phyloP scores from a whole-genome alignment of 768 basidiomycete species.

The Rhodotorula diobovata region DNA sequence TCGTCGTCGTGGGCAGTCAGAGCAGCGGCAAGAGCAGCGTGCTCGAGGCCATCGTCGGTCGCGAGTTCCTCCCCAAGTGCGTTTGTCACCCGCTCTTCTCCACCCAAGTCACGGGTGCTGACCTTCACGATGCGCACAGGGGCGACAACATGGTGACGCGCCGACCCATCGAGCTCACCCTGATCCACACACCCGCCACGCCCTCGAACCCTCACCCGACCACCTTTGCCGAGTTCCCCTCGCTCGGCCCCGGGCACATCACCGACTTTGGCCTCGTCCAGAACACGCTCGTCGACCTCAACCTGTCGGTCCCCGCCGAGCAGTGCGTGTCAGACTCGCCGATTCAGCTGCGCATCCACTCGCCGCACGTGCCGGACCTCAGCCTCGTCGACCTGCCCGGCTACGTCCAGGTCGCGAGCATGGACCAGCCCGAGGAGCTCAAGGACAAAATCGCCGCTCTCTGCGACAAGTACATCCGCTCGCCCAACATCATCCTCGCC shows the following conservation, averaged over 20 bases:
- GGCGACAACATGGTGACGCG: constrained; percentile 99
- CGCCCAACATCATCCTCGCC: constrained; percentile 99
- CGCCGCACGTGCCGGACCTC: constrained; percentile 90
- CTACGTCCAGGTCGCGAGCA: constrained; percentile 86
- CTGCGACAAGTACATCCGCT: constrained; percentile 96
- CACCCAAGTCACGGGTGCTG: background rate
- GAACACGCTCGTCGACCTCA: constrained; percentile 86
- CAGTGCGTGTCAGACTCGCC: constrained; percentile 91
- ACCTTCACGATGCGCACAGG: constrained; percentile 50
- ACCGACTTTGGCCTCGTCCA: constrained; percentile 89
- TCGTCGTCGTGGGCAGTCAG: constrained; percentile 97
- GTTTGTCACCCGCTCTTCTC: constrained; percentile 45
- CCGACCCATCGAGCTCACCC: constrained; percentile 93
- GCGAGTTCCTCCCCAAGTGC: constrained; percentile 96
- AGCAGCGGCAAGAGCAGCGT: constrained; percentile 98
- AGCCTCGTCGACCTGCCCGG: constrained; percentile 96
- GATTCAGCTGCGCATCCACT: constrained; percentile 94
- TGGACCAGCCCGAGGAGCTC: constrained; percentile 91
- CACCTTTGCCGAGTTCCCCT: constrained; percentile 93
- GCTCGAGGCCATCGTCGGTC: constrained; percentile 92
- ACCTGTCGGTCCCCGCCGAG: constrained; percentile 81
- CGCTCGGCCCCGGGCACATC: constrained; percentile 75
- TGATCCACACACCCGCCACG: constrained; percentile 76
- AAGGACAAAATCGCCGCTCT: constrained; percentile 85
- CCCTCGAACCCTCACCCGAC: constrained; percentile 55